Conservation (phyloP, 306 rosid species). For the Senna tora region DNA sequence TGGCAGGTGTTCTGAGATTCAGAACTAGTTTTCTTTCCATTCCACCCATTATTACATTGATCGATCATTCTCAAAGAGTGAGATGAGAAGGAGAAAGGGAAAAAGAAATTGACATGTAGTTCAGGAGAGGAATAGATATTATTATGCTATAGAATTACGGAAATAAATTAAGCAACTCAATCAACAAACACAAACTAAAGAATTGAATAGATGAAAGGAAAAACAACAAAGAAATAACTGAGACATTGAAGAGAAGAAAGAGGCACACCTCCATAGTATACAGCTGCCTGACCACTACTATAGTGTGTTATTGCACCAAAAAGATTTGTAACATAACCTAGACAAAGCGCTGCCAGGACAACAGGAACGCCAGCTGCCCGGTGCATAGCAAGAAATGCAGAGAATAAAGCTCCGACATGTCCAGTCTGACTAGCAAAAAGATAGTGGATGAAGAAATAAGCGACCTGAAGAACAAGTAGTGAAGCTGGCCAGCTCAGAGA, state of each 20-base stretch:
- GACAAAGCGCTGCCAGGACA: slow-evolving; percentile 71
- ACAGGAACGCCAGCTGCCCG: slow-evolving; percentile 92
- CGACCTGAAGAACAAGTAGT: slow-evolving; percentile 75
- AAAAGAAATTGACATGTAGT: neutral
- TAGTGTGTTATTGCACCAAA: slow-evolving; percentile 94
- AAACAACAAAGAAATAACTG: slow-evolving; percentile 17
- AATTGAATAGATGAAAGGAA: slow-evolving; percentile 16
- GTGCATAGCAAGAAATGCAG: slow-evolving; percentile 95
- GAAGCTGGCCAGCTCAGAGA: slow-evolving; percentile 90
- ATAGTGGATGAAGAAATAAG: slow-evolving; percentile 90
- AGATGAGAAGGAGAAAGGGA: neutral
- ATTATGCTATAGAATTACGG: neutral
- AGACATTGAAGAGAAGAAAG: slow-evolving; percentile 6
- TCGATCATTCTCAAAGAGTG: neutral
- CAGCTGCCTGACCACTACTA: slow-evolving; percentile 97
- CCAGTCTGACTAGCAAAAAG: slow-evolving; percentile 97
- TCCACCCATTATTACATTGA: neutral
- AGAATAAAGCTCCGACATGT: slow-evolving; percentile 89
- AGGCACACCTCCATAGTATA: slow-evolving; percentile 88
- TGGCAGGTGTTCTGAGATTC: slow-evolving; percentile 4
- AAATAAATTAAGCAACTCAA: neutral
- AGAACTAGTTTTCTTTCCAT: neutral
- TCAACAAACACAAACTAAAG: slow-evolving; percentile 20
- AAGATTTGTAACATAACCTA: slow-evolving; percentile 86
- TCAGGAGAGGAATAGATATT: slow-evolving; percentile 18